Base-by-base conservation (phyloP, 306 rosid species). In the Cicer chorassanicum region DNA sequence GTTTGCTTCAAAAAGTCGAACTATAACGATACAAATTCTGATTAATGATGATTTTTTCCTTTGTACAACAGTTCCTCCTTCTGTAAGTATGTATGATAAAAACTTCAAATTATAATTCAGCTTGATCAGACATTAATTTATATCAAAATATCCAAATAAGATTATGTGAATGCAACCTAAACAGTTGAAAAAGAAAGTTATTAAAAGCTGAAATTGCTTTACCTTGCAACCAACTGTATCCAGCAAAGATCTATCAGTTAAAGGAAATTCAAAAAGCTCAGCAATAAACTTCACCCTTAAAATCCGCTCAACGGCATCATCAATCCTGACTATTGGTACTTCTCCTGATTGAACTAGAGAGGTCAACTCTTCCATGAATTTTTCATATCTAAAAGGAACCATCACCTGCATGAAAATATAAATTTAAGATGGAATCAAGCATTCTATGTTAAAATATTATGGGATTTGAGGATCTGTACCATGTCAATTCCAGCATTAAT, bases 161-260 rank as follows among this genome's bases (percentile, higher is more conserved):
- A 72, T 21, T 19, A 56, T 13, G 34, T 29, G 29, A 69, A 79
- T 14, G 42, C 9, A 42, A 34, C 51, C 10, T 7, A 41, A 68
- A 5, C 12, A 69, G 5, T 60, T 9, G 56, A 65, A 59, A 34
- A 36, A 45, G 43, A 80, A 42, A 8, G 48, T 29, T 49, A 55
- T 51, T 9, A 50, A 34, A 68, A 50, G 83, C 34, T 76, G 49
- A 62, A 68, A 36, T 66, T 48, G 70, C 16, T 77, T 73, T 78
- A 86, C 97, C 97, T 90, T 91, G 90, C 90, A 88, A 61, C 98
- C 96, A 68, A 90, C 88, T 9, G 11, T 44, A 74, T 87, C 90
- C 6, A 87, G 84, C 81, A 91, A 82, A 61, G 90, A 86, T 78
- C 89, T 88, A 66, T 85, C 87, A 7, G 82, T 63, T 14, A 85